phyloP scores from a whole-genome alignment of 176 grass and related monocot species.

The Cenchrus fungigraminus region DNA sequence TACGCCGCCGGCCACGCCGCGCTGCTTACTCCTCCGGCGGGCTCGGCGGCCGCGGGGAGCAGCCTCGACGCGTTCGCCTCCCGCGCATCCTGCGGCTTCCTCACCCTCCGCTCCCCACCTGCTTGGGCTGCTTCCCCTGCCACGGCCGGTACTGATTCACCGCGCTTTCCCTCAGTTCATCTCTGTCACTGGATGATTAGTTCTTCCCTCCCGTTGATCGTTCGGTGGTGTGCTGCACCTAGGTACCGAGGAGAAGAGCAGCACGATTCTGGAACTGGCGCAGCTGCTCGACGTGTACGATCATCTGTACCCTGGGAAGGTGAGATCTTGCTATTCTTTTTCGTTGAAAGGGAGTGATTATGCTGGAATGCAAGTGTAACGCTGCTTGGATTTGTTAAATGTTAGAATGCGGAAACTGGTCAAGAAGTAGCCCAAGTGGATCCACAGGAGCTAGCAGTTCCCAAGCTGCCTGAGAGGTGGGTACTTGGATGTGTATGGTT shows the following conservation, averaged over 20 bases:
- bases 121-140: neutral
- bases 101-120: slow-evolving; percentile 67
- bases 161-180: neutral
- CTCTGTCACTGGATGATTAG: neutral
- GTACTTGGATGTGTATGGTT: slow-evolving; percentile 13
- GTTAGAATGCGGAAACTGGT: slow-evolving; percentile 47
- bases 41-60: slow-evolving; percentile 24
- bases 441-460: slow-evolving; percentile 42
- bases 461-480: slow-evolving; percentile 83
- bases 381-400: slow-evolving; percentile 15
- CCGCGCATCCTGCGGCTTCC: slow-evolving; percentile 75
- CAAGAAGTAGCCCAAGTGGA: slow-evolving; percentile 34
- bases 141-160: slow-evolving; percentile 36
- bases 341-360: neutral
- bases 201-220: neutral
- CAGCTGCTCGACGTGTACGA: slow-evolving; percentile 82
- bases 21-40: slow-evolving; percentile 22
- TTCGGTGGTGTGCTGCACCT: neutral
- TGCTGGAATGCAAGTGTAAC: neutral
- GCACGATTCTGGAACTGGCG: slow-evolving; percentile 70
- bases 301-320: slow-evolving; percentile 60
- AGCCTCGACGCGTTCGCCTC: slow-evolving; percentile 77
- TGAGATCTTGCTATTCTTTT: slow-evolving; percentile 40
- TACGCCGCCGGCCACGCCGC: slow-evolving; percentile 83
- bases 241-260: slow-evolving; percentile 53